phyloP scores from a whole-genome alignment of 805 yeast species.

The Candida rishiriensis region DNA sequence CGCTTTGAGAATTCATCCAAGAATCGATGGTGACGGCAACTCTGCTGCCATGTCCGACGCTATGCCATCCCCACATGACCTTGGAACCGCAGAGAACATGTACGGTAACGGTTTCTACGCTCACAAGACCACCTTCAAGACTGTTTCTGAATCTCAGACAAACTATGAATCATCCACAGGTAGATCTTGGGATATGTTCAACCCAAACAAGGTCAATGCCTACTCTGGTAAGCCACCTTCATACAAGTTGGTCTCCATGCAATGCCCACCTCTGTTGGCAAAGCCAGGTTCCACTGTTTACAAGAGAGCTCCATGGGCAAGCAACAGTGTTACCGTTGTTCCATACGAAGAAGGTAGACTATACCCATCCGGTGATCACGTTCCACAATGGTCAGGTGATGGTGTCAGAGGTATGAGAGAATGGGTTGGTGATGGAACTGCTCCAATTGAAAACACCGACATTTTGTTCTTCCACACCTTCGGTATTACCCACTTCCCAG shows the following conservation, averaged over 20 bases:
- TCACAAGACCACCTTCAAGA: slow-evolving; percentile 61
- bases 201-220: slow-evolving; percentile 61
- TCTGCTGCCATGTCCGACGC: slow-evolving; percentile 70
- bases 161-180: slow-evolving; percentile 57
- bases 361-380: slow-evolving; percentile 78
- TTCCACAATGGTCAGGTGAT: slow-evolving; percentile 71
- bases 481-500: slow-evolving; percentile 82
- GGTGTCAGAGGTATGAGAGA: slow-evolving; percentile 61
- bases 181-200: slow-evolving; percentile 74
- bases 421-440: slow-evolving; percentile 64
- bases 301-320: slow-evolving; percentile 83
- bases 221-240: slow-evolving; percentile 74
- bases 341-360: slow-evolving; percentile 70
- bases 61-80: slow-evolving; percentile 49
- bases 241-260: slow-evolving; percentile 71
- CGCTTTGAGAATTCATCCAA: slow-evolving; percentile 72
- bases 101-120: slow-evolving; percentile 76
- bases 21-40: slow-evolving; percentile 76
- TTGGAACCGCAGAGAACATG: slow-evolving; percentile 65
- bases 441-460: slow-evolving; percentile 60
- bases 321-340: slow-evolving; percentile 59
- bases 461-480: slow-evolving; percentile 75
- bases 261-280: slow-evolving; percentile 70
- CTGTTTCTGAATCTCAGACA: slow-evolving; percentile 62
- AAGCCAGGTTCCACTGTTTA: slow-evolving; percentile 68